Conservation (phyloP, 352 stramenopile genomes). For the Phytophthora syringae region DNA sequence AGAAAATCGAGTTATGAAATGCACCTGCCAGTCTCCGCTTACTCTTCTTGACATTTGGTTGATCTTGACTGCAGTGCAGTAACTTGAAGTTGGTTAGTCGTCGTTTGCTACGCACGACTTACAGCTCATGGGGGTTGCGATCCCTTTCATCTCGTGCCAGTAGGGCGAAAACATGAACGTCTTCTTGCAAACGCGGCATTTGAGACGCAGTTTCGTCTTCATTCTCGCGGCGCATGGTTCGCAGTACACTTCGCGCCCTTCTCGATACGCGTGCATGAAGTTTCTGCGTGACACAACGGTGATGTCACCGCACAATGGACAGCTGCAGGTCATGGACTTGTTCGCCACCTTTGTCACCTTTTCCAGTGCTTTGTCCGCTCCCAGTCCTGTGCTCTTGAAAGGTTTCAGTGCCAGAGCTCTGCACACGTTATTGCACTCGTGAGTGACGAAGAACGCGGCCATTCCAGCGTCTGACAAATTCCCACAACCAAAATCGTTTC, state of each 20-base stretch:
- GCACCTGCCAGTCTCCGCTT: too few relatives aligned
- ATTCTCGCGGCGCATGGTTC: constrained; percentile 14
- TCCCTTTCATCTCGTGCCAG: constrained; percentile 46
- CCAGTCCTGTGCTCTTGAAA: not conserved
- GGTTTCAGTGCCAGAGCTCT: constrained; percentile 24
- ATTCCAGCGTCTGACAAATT: constrained; percentile 41
- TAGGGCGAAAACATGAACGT: constrained; percentile 16
- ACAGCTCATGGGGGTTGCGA: constrained; percentile 26
- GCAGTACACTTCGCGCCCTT: constrained; percentile 32
- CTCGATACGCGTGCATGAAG: constrained; percentile 30
- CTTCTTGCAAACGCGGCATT: constrained; percentile 14
- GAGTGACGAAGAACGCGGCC: constrained; percentile 42
- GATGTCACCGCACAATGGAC: constrained; percentile 41
- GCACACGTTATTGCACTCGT: constrained; percentile 46
- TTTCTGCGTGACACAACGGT: constrained; percentile 18
- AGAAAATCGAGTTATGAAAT: too few relatives aligned
- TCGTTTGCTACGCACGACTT: constrained; percentile 31
- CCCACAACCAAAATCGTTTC: constrained; percentile 26
- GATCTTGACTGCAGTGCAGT: not conserved
- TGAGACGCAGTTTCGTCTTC: not conserved
- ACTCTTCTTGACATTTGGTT: too few relatives aligned
- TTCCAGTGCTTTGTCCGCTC: not conserved
- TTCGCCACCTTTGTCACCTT: not conserved
- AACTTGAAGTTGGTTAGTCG: not conserved
- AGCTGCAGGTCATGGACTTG: constrained; percentile 41